Conservation (phyloP, 371 early-diverging fungal species). For the Mucor piriformis region DNA sequence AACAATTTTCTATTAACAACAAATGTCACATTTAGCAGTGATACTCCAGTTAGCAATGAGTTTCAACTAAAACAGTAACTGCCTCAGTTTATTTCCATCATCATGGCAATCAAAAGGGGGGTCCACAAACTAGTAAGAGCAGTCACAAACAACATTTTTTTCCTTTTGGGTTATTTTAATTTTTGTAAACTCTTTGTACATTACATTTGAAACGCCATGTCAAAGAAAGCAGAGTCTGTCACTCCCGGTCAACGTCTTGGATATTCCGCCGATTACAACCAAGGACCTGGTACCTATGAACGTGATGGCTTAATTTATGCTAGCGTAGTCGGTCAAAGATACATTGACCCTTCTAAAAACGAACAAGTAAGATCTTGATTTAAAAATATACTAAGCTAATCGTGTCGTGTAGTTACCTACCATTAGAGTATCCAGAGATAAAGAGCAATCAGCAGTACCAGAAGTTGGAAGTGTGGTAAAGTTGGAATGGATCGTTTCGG, state of each 20-base stretch:
- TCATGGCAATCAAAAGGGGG: too few relatives aligned
- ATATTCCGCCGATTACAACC: conserved; percentile 66
- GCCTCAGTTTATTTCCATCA: too few relatives aligned
- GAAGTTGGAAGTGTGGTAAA: conserved; percentile 80
- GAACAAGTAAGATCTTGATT: conserved; percentile 37
- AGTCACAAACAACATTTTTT: not conserved
- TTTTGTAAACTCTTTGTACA: too few relatives aligned
- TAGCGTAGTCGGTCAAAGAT: conserved; percentile 74
- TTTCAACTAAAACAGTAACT: too few relatives aligned
- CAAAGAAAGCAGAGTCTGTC: conserved; percentile 45
- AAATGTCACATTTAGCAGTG: too few relatives aligned
- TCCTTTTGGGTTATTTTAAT: too few relatives aligned
- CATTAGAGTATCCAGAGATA: conserved; percentile 69
- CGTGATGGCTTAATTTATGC: conserved; percentile 80
- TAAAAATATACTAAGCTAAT: not conserved
- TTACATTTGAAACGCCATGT: conserved; percentile 1
- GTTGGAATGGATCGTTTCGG: too few relatives aligned
- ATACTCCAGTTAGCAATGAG: too few relatives aligned
- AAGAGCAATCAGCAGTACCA: conserved; percentile 79
- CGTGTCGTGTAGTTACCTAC: conserved; percentile 49
- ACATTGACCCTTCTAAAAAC: conserved; percentile 35
- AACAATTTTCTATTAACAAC: too few relatives aligned
- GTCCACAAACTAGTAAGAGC: not conserved
- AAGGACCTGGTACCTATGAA: conserved; percentile 82
- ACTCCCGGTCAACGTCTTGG: conserved; percentile 88